These are phyloP conservation scores for Hsuehochloa calcarea DNA, from an alignment of 176 grass and related monocot genomes.

Conservation along the genomic window DNA sequence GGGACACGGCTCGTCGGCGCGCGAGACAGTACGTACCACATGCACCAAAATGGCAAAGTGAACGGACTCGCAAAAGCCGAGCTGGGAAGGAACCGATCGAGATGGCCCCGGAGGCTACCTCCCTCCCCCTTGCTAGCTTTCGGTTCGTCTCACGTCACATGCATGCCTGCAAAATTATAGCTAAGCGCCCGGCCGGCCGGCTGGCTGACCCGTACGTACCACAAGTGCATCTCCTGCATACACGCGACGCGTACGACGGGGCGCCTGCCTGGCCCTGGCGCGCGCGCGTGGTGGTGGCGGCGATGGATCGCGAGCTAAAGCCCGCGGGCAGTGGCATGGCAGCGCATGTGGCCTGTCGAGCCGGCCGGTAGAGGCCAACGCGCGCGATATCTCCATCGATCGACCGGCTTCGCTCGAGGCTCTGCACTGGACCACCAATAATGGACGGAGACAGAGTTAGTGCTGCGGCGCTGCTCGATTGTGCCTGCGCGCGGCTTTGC, in stretches of 20 bases:
- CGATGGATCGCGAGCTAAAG: not conserved
- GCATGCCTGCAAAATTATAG: not conserved
- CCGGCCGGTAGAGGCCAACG: not conserved
- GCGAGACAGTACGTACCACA: not conserved
- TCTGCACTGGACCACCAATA: constrained; percentile 48
- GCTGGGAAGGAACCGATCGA: not conserved
- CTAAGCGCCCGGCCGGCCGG: not conserved
- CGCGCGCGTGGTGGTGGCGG: not conserved
- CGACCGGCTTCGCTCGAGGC: constrained; percentile 10
- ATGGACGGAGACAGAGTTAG: constrained; percentile 1
- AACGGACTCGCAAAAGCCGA: constrained; percentile 9
- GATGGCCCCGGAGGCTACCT: not conserved
- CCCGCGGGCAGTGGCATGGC: not conserved
- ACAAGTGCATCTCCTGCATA: not conserved
- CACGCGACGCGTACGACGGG: constrained; percentile 4
- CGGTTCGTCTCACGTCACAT: not conserved
- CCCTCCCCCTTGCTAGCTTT: not conserved
- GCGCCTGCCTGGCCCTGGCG: not conserved
- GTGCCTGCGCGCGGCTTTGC: constrained; percentile 21
- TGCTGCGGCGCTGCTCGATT: not conserved
- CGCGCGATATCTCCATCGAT: not conserved
- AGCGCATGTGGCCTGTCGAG: constrained; percentile 43
- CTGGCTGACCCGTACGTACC: not conserved
- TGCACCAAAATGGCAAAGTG: constrained; percentile 33
- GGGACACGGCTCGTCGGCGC: constrained; percentile 10